Evolutionary conservation across 108 stramenopile species (phyloP), one percentile per base, ranked within the genome.

Genomic region (Skeletonema tropicum): DNA sequence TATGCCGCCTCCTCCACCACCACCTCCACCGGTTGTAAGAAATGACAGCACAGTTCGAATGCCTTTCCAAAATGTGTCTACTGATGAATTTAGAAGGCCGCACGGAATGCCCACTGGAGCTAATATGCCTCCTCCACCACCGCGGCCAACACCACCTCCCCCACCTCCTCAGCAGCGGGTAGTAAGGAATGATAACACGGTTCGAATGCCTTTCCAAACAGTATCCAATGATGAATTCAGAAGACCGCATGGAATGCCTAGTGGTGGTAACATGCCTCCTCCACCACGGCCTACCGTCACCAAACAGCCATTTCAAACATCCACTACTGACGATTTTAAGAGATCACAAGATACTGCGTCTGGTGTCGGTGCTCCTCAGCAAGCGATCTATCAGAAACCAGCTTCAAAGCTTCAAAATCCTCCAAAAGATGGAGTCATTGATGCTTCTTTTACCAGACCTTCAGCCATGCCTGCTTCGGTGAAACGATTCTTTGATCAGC

Each of bases 301-400:
- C 36, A 68, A 76, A 30, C 36, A 38, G 25, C 75, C 75, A 60
- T 75, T 75, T 26, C 74, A 75, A 45, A 75, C 74, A 60, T 66
- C 65, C 0, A 61, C 36, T 3, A 75, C 74, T 15, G 74, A 75
- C 33, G 74, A 58, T 57, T 75, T 75, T 31, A 57, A 55, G 39
- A 48, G 65, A 26, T 57, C 66, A n/a, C 66, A 65, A 14, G 74
- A 75, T 13, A 19, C 17, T 4, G 58, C 52, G 2, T 64, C 74
- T 3, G 57, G 65, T 7, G 23, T 38, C 19, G 57, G 57, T 25
- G 74, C 74, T 15, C 65, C 52, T 8, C 45, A 61, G 13, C 60
- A 74, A 38, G 9, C 68, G 6, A 38, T 69, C 15, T 69, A 57
- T 17, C 31, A 69, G 52, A 23, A 21, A 23, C 52, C 52, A 55